A percentile compares a stretch with the other conserved stretches of the same genome.
phyloP scores from a whole-genome alignment of 2,329 filamentous ascomycete species.

The Aspergillus thermomutatus region DNA sequence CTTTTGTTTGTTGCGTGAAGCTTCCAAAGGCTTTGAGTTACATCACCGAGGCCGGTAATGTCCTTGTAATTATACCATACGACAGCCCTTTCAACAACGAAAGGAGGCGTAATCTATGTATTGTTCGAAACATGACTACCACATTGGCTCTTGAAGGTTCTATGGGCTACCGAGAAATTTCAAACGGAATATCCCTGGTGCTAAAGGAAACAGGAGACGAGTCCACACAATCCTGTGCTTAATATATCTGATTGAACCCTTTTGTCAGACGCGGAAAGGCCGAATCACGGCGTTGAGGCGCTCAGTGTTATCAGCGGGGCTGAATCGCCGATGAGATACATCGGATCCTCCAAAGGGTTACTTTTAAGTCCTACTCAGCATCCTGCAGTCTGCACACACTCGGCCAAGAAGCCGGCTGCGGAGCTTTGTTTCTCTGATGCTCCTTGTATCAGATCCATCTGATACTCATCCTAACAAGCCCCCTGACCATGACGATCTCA shows the following conservation, averaged over 20 bases:
- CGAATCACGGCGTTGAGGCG: not conserved
- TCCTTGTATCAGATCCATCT: not conserved
- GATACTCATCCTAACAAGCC: not conserved
- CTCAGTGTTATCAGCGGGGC: not conserved
- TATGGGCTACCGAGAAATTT: not conserved
- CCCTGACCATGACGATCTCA: constrained; percentile 17
- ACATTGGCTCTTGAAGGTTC: not conserved
- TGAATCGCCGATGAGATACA: not conserved
- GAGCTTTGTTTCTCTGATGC: not conserved
- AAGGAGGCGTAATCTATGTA: not conserved
- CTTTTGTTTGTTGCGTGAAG: not conserved
- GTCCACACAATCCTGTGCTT: too few relatives aligned
- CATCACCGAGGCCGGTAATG: not conserved
- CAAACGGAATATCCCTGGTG: not conserved
- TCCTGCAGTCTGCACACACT: too few relatives aligned
- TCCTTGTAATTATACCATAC: not conserved
- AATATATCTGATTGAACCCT: not conserved
- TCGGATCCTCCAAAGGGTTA: not conserved
- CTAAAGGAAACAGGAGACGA: not conserved
- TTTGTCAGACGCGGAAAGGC: not conserved
- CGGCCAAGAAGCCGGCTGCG: too few relatives aligned
- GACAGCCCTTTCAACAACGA: not conserved
- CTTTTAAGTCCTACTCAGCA: not conserved
- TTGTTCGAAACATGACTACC: not conserved
- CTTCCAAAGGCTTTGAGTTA: not conserved